Evolutionary conservation across 2,329 filamentous ascomycete species (phyloP).

Genomic region (Fusarium camptoceras): DNA sequence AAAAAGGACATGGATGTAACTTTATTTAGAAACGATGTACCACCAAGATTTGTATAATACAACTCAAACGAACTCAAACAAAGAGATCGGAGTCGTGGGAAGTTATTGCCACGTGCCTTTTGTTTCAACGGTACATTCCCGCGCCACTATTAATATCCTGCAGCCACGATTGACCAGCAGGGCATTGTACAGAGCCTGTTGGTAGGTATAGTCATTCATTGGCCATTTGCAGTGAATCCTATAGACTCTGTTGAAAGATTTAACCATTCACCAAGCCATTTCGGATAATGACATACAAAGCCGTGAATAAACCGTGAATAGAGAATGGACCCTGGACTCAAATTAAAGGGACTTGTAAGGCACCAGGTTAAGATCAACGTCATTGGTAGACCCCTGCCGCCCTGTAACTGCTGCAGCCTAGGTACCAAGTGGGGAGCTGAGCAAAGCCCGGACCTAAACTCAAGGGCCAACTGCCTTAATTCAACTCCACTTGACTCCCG

Average conservation of each 20-base stretch:
- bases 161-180: neutral
- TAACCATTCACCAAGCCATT: neutral
- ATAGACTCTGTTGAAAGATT: neutral
- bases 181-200: neutral
- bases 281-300: neutral
- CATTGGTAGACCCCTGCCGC: constrained; percentile 13
- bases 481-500: constrained; percentile 9
- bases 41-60: constrained; percentile 21
- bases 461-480: constrained; percentile 4
- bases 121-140: neutral
- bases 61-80: neutral
- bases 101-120: constrained; percentile 4
- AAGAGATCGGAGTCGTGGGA: neutral
- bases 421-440: constrained; percentile 19
- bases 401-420: constrained; percentile 16
- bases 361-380: constrained; percentile 16
- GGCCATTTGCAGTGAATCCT: neutral
- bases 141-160: neutral
- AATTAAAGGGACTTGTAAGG: neutral
- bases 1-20: constrained; percentile 25
- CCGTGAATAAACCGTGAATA: neutral
- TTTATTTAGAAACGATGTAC: constrained; percentile 32
- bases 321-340: neutral
- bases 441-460: neutral
- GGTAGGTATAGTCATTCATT: neutral